Conservation (phyloP, 2,329 filamentous ascomycete genomes). For the Endoconidiophora laricicola region DNA sequence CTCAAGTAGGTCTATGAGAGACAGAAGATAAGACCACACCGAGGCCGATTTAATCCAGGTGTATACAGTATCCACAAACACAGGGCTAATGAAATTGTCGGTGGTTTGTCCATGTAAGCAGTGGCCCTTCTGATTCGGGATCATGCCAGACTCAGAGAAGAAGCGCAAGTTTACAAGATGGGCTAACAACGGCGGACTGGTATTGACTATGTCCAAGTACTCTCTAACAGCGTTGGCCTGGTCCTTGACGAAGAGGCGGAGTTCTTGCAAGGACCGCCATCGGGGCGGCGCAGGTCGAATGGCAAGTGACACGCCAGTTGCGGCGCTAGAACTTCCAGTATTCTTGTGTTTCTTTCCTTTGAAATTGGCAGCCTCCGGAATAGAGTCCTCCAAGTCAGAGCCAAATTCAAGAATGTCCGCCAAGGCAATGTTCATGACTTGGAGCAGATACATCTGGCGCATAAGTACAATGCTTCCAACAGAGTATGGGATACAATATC, state of each 20-base stretch:
- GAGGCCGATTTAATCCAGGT: slow-evolving; percentile 20
- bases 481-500: slow-evolving; percentile 18
- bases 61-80: slow-evolving; percentile 27
- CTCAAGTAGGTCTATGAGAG: slow-evolving; percentile 22
- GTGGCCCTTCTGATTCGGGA: slow-evolving; percentile 29
- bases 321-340: background rate
- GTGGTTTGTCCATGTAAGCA: slow-evolving; percentile 19
- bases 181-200: slow-evolving; percentile 20
- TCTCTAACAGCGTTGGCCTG: slow-evolving; percentile 22
- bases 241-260: slow-evolving; percentile 20
- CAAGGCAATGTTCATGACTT: slow-evolving; percentile 25
- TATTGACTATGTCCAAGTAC: slow-evolving; percentile 20
- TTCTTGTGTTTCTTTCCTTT: slow-evolving; percentile 4
- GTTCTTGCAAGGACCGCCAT: slow-evolving; percentile 20
- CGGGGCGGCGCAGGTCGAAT: slow-evolving; percentile 16
- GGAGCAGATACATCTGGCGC: slow-evolving; percentile 23
- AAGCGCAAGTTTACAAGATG: slow-evolving; percentile 22
- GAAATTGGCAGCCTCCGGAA: background rate
- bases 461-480: slow-evolving; percentile 23
- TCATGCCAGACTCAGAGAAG: slow-evolving; percentile 25
- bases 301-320: slow-evolving; percentile 20
- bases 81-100: slow-evolving; percentile 25
- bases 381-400: slow-evolving; percentile 17
- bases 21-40: slow-evolving; percentile 25
- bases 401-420: slow-evolving; percentile 26